Percentiles rank a stretch among this genome's conserved stretches.
Evolutionary conservation across 768 basidiomycete species (phyloP).

Genomic region (Pulveroboletus sp.): DNA sequence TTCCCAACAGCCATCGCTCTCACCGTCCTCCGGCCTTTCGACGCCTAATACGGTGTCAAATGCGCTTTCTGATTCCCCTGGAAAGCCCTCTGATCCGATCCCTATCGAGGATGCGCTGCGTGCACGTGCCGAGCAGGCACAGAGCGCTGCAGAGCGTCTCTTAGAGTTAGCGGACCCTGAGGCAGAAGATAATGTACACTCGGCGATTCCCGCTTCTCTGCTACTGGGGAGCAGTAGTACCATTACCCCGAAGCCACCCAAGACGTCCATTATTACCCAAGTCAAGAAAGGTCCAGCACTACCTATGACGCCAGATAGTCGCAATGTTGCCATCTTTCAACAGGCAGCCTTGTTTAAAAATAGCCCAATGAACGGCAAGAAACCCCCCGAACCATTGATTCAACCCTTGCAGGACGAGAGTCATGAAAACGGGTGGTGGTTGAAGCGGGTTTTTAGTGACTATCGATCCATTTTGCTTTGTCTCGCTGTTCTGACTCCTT

Average conservation of each 20-base stretch:
- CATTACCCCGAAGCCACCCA: constrained; percentile 35
- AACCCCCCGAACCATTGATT: constrained; percentile 52
- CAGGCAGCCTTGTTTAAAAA: constrained; percentile 79
- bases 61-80: constrained; percentile 51
- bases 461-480: constrained; percentile 12
- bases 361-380: constrained; percentile 60
- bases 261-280: constrained; percentile 34
- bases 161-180: constrained; percentile 84
- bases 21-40: constrained; percentile 50
- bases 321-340: constrained; percentile 54
- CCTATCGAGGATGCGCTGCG: constrained; percentile 80
- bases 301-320: constrained; percentile 65
- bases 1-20: constrained; percentile 45
- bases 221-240: constrained; percentile 39
- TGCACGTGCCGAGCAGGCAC: constrained; percentile 87
- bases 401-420: constrained; percentile 63
- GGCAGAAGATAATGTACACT: constrained; percentile 49
- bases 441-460: constrained; percentile 68
- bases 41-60: constrained; percentile 51
- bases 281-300: constrained; percentile 28
- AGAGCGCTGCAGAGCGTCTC: constrained; percentile 85
- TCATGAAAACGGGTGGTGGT: constrained; percentile 81
- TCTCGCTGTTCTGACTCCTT: constrained; percentile 8
- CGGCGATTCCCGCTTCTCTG: constrained; percentile 52
- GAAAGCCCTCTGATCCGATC: constrained; percentile 40